Conservation (phyloP, 768 basidiomycete species). For the Obba rivulosa region DNA sequence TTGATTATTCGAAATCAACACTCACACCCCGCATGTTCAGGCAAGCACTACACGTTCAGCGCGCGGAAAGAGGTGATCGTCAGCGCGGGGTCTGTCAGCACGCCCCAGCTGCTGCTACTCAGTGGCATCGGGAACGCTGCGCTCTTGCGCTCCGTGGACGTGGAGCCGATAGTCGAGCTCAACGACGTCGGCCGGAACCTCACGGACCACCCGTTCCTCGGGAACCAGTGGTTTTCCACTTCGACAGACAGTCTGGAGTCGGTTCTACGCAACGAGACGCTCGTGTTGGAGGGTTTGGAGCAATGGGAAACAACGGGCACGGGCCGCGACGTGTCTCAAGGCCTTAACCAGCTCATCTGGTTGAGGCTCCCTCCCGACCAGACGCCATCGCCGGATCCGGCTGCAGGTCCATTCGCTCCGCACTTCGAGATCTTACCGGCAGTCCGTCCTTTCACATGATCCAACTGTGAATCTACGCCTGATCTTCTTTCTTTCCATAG, state of each 20-base stretch:
- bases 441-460: conserved; percentile 2
- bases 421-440: conserved; percentile 7
- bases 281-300: conserved; percentile 1
- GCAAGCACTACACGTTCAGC: conserved; percentile 1
- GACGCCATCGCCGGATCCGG: not conserved
- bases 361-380: conserved; percentile 5
- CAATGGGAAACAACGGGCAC: conserved; percentile 10
- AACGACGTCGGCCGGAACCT: conserved; percentile 26
- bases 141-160: conserved; percentile 14
- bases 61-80: conserved; percentile 21
- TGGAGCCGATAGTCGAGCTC: conserved; percentile 16
- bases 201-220: conserved; percentile 19
- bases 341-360: conserved; percentile 7
- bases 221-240: conserved; percentile 12
- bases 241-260: conserved; percentile 8
- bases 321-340: conserved; percentile 5
- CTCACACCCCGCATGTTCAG: no score
- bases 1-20: no score
- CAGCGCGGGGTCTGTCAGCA: conserved; percentile 14
- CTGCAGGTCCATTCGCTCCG: conserved; percentile 9
- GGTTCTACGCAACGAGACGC: conserved; percentile 7
- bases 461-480: not conserved
- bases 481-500: not conserved
- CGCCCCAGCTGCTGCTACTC: conserved; percentile 21
- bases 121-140: conserved; percentile 24